Evolutionary conservation across 768 basidiomycete genomes (phyloP), one percentile per base, ranked within the genome.

Genomic region (Hydnomerulius pinastri): DNA sequence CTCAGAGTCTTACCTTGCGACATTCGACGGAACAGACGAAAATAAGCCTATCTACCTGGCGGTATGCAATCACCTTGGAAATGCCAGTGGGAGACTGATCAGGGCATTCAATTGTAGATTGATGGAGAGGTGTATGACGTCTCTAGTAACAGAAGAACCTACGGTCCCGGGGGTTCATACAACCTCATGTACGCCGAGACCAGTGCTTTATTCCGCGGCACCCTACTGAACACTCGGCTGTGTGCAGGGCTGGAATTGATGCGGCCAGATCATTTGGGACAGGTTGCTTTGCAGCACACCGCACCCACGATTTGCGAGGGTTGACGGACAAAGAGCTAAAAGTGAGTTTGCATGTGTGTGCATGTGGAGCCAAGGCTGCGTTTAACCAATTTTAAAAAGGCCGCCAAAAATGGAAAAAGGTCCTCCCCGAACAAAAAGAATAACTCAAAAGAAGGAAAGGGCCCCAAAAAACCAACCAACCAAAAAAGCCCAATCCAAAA

Each of bases 81-180:
- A 25, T 40, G 12, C 33, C 18, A 30, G 53, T 32, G 6, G 7
- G 23, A 32, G 35, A 39, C 55, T 51, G 43, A 59, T 43, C n/a
- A 15, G 18, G 7, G 42, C 23, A 42, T 37, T 59, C 52, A 48
- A 48, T 53, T 61, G 38, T 64, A 92, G 91, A 88, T 98, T 65
- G 91, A 93, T 64, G 90, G 90, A 11, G 88, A 90, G 45, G 92
- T 98, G 7, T 98, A 85, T 70, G 95, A 98, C 63, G 95, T 98
- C 45, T 82, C 86, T n/a, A 77, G 79, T 53, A 85, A 84, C 57
- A 74, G 77, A 51, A 77, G 87, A 18, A 76, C 79, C 9, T 98
- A 98, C 67, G 92, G 94, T 44, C 88, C 86, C 32, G 95, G 94
- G 12, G 95, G 93, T 32, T 80, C 89, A 35, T 92, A 92, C 71